These are phyloP conservation scores for Tolypocladium ovalisporum DNA, from an alignment of 2,329 filamentous ascomycete genomes.

Conservation along the genomic window DNA sequence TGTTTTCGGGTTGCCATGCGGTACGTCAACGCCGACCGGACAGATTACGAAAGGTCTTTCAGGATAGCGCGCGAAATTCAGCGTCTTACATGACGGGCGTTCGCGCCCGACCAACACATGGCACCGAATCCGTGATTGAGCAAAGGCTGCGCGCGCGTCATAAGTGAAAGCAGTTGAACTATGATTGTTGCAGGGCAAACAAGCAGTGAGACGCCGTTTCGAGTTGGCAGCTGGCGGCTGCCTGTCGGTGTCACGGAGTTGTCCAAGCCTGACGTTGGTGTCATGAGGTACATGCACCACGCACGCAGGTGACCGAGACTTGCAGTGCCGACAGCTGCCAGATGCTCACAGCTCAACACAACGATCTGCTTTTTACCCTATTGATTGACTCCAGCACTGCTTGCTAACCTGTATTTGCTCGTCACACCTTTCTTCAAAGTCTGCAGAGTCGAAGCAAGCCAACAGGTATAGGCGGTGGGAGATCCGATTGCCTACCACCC, in stretches of 20 bases:
- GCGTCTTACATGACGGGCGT: not conserved
- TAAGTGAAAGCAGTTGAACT: not conserved
- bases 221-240: not conserved
- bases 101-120: not conserved
- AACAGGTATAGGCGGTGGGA: not conserved
- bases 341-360: not conserved
- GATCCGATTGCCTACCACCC: not conserved
- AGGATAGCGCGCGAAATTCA: not conserved
- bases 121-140: not conserved
- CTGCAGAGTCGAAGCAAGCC: not conserved
- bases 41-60: not conserved
- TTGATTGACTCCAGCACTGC: no score
- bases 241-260: not conserved
- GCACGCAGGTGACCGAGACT: not conserved
- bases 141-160: not conserved
- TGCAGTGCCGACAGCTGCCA: not conserved
- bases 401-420: not conserved
- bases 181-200: not conserved
- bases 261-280: not conserved
- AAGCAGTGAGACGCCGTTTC: not conserved
- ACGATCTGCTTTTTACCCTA: not conserved
- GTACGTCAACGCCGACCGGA: not conserved
- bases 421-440: not conserved
- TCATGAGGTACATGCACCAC: not conserved
- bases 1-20: not conserved